A percentile compares a stretch with the other conserved stretches of the same genome.
phyloP scores from a whole-genome alignment of 2,329 filamentous ascomycete genomes.

The Pseudocercospora crystallina region DNA sequence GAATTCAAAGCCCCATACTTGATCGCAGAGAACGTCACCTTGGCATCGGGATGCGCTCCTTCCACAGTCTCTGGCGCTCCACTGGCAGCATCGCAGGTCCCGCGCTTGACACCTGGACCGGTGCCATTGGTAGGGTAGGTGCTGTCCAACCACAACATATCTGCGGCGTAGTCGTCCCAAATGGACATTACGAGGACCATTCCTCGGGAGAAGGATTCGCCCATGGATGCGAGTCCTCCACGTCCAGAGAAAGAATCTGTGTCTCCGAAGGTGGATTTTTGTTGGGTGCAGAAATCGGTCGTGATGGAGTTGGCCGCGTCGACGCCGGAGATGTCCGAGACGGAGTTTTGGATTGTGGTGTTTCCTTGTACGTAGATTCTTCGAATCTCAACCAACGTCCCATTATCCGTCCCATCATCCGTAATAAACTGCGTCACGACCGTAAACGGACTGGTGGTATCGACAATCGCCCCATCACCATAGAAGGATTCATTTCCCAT shows the following conservation, averaged over 20 bases:
- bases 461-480: conserved; percentile 58
- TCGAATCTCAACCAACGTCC: conserved; percentile 60
- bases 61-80: conserved; percentile 25
- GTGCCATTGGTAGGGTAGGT: conserved; percentile 25
- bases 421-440: conserved; percentile 68
- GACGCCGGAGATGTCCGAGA: conserved; percentile 45
- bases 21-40: conserved; percentile 26
- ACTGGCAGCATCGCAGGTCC: conserved; percentile 23
- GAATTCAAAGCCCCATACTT: conserved; percentile 30
- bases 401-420: conserved; percentile 49
- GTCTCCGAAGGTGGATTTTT: conserved; percentile 34
- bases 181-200: conserved; percentile 66
- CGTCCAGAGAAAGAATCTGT: conserved; percentile 52
- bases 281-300: conserved; percentile 54
- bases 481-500: conserved; percentile 65
- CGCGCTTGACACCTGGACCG: conserved; percentile 21
- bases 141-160: conserved; percentile 73
- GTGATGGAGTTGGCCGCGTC: conserved; percentile 56
- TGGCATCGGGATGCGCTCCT: conserved; percentile 16
- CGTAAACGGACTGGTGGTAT: conserved; percentile 61
- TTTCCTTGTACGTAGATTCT: conserved; percentile 67
- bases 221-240: conserved; percentile 59
- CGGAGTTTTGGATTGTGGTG: conserved; percentile 58
- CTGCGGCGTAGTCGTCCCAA: conserved; percentile 65
- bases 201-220: conserved; percentile 54